phyloP scores from a whole-genome alignment of 208 protist genomes.

The Acanthamoeba triangularis region DNA sequence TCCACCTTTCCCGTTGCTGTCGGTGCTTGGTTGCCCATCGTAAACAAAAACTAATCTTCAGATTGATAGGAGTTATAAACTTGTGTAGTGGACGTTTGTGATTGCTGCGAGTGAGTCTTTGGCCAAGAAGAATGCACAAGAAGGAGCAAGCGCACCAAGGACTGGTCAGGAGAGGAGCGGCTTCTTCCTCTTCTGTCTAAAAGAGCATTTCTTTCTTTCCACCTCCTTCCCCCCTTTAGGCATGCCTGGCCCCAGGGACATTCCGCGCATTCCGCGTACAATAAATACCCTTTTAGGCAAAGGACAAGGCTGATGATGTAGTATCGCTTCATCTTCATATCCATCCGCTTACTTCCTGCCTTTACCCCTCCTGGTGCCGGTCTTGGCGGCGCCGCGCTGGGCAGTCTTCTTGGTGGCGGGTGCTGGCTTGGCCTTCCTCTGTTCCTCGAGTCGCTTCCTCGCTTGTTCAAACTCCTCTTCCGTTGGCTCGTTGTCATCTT shows the following conservation, averaged over 20 bases:
- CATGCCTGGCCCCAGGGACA: too few relatives aligned
- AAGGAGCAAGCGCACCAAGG: not conserved
- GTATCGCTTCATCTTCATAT: too few relatives aligned
- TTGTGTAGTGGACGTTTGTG: not conserved
- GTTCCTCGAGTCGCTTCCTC: constrained; percentile 6
- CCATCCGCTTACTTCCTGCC: not conserved
- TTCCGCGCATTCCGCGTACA: too few relatives aligned
- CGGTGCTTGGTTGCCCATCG: not conserved
- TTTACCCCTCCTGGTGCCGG: not conserved
- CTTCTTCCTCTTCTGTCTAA: not conserved
- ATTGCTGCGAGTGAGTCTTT: too few relatives aligned
- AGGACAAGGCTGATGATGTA: too few relatives aligned
- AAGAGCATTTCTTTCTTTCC: not conserved
- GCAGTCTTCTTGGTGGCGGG: not conserved
- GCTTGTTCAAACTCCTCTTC: constrained; percentile 60
- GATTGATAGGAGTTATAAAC: not conserved
- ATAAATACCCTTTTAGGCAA: too few relatives aligned
- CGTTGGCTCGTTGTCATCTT: not conserved
- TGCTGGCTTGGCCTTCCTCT: not conserved
- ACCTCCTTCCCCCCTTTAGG: not conserved
- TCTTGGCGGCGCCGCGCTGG: not conserved
- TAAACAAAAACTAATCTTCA: not conserved
- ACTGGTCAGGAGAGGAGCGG: not conserved
- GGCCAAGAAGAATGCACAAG: too few relatives aligned
- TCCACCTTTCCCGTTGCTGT: not conserved